A percentile compares a stretch with the other conserved stretches of the same genome.
These are phyloP conservation scores for Centaurea solstitialis DNA, from an alignment of 129 eudicot species.

Conservation along the genomic window DNA sequence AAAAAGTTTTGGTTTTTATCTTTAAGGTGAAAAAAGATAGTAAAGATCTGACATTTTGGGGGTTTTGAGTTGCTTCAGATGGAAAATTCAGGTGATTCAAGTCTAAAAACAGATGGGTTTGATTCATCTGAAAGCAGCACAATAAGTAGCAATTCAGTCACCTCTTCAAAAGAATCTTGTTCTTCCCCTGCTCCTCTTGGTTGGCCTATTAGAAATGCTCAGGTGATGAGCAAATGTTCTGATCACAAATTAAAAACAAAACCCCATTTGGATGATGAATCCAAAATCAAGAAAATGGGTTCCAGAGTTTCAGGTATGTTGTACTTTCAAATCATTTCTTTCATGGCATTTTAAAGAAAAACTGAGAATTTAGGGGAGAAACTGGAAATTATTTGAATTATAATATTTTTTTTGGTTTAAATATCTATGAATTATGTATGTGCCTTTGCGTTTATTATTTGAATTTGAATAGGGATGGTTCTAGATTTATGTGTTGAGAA, in stretches of 20 bases:
- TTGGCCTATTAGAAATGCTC: constrained; percentile 79
- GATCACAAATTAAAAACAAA: constrained; percentile 29
- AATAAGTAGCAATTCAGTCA: constrained; percentile 42
- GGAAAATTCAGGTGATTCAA: constrained; percentile 40
- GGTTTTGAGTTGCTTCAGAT: constrained; percentile 26
- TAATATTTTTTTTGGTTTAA: too few relatives aligned
- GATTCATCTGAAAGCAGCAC: constrained; percentile 33
- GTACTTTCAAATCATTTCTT: background rate
- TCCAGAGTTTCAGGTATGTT: constrained; percentile 59
- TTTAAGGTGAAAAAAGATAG: constrained; percentile 21
- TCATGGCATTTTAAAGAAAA: background rate
- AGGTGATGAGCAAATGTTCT: constrained; percentile 31
- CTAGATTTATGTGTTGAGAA: background rate
- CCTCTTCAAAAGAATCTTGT: constrained; percentile 29
- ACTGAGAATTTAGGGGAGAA: background rate
- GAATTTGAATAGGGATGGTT: background rate
- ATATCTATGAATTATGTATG: too few relatives aligned
- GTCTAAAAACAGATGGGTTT: constrained; percentile 37
- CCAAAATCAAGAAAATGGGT: constrained; percentile 44
- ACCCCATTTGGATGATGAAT: constrained; percentile 32
- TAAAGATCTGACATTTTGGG: constrained; percentile 27
- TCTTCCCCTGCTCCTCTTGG: constrained; percentile 60
- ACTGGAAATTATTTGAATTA: background rate
- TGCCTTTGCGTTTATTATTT: too few relatives aligned
- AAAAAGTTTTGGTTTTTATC: constrained; percentile 16